Base-by-base conservation (phyloP, 2,329 filamentous ascomycete species). In the Aureobasidium pullulans region DNA sequence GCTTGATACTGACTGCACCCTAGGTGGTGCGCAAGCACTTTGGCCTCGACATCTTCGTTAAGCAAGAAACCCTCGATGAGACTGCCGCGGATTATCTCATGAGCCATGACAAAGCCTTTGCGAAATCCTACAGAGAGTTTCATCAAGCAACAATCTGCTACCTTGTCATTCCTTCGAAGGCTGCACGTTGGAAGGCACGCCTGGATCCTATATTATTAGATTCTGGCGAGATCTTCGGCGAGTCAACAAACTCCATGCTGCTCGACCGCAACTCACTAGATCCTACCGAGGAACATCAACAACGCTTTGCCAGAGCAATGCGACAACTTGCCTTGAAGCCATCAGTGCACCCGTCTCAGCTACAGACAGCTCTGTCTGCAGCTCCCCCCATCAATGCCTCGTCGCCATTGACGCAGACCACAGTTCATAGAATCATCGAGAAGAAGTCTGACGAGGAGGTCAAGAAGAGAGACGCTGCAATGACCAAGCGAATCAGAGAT, bases 301-400 rank as follows among this genome's bases (percentile, higher is more conserved):
- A 13, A 19, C 52, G 52, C 29, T 57, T 57, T 13, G 52, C 40
- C 46, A 28, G n/a, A 15, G 52, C 52, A 19, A 34, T 57, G 52
- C 1, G 13, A 9, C 29, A 10, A 2, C 52, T 57, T 5, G 32
- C 7, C 39, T 46, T 57, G 52, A 46, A 46, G n/a, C 52, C 37
- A 1, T 57, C 52, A 15, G 52, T 46, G 13, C 52, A 57, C 11
- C 52, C 52, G 11, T 44, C 52, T 9, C 52, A 57, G 11, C 32
- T 57, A n/a, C 16, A 23, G 7, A 19, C 7, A 28, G 5, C 23
- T n/a, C 16, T 57, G 1, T 57, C 40, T 11, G 52, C 39, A n/a
- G 7, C 16, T 9, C 46, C 52, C 10, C 6, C 40, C 16, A 10
- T 28, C 11, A 11, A 3, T 11, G 5, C 6, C 8, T 37, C 47